Percentiles rank a stretch among this genome's conserved stretches.
phyloP scores from a whole-genome alignment of 1,284 basidiomycete genomes.

The Malassezia globosa region DNA sequence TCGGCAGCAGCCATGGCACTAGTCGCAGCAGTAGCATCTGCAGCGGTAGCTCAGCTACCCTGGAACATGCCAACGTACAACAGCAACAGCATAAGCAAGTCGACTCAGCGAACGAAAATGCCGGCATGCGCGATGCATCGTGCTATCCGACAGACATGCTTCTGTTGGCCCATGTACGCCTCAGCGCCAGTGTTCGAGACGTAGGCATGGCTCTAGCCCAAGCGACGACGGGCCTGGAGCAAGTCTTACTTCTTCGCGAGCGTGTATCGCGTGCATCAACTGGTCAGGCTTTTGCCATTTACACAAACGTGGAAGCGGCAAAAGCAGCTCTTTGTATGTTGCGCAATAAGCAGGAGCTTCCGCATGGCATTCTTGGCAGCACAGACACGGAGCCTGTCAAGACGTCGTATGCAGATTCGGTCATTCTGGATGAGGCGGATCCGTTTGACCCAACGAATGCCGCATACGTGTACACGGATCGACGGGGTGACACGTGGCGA shows the following conservation, averaged over 20 bases:
- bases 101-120: constrained; percentile 12
- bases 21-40: too few species aligned
- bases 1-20: too few species aligned
- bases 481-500: constrained; percentile 5
- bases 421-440: constrained; percentile 16
- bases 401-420: constrained; percentile 10
- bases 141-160: constrained; percentile 10
- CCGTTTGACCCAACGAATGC: constrained; percentile 16
- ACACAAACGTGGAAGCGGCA: constrained; percentile 7
- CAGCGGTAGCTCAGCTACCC: too few species aligned
- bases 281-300: constrained; percentile 1
- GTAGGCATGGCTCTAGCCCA: constrained; percentile 6
- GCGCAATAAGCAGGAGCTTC: neutral
- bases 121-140: constrained; percentile 14
- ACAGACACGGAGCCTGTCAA: neutral
- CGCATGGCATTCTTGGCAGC: constrained; percentile 1
- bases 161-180: constrained; percentile 7
- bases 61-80: too few species aligned
- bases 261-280: constrained; percentile 3
- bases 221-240: neutral
- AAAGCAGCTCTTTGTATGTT: constrained; percentile 1
- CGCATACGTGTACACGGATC: constrained; percentile 11
- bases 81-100: neutral
- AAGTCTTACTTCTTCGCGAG: constrained; percentile 12
- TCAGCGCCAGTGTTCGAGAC: neutral